Evolutionary conservation across 192 early-diverging fungal species (phyloP), one percentile per base, ranked within the genome.

Genomic region (Pilobolus umbonatus): DNA sequence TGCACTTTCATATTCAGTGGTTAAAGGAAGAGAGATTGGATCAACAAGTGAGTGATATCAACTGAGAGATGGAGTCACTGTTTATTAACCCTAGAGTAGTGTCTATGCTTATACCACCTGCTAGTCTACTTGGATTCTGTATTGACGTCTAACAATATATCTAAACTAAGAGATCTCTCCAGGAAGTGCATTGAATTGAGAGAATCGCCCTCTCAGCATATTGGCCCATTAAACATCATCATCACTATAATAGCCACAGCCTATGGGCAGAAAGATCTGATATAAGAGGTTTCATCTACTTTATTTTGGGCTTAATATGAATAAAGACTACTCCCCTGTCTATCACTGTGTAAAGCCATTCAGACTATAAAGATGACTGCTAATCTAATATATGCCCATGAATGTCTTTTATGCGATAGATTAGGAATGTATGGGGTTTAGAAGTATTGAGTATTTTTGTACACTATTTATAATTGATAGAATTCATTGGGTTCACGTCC

Each of bases 401-500:
- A n/a, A n/a, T n/a, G n/a, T n/a, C n/a, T n/a, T n/a, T n/a, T n/a
- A n/a, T n/a, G n/a, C n/a, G n/a, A n/a, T n/a, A n/a, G n/a, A n/a
- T n/a, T n/a, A n/a, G n/a, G n/a, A n/a, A n/a, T n/a, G n/a, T n/a
- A n/a, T n/a, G n/a, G n/a, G n/a, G n/a, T n/a, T n/a, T n/a, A n/a
- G n/a, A n/a, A n/a, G n/a, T 39, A 39, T 39, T 39, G 15, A 15
- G 15, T 15, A 10, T 39, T 57, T 39, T 44, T 24, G 6, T 31
- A 9, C 6, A 62, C 28, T 40, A 32, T 36, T 48, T 69, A 63
- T 52, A 54, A 87, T 57, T 79, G 56, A 75, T 93, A 85, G 48
- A 79, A 68, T 72, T 94, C 90, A 52, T 88, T 83, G 24, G 90
- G 85, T 51, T 89, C 88, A 71, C 89, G 84, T 26, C 93, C 94